These are phyloP conservation scores for Eragrostis curvula DNA, from an alignment of 176 grass and related monocot species.

Conservation along the genomic window DNA sequence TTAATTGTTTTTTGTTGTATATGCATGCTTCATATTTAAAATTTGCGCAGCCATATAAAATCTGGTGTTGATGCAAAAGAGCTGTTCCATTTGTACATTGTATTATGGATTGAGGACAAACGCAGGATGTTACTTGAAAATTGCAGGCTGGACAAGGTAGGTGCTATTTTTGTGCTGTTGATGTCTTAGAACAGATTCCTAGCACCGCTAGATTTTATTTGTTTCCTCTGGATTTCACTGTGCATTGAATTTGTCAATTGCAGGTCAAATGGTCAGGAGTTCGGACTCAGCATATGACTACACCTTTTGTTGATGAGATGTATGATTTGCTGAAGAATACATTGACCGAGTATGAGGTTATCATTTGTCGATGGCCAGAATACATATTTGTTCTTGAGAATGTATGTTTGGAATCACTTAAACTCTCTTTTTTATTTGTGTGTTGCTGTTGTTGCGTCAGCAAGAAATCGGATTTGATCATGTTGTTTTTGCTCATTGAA, in stretches of 20 bases:
- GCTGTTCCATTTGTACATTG: conserved; percentile 96
- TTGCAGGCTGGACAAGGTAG: conserved; percentile 93
- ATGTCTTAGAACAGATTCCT: conserved; percentile 8
- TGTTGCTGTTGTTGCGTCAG: conserved; percentile 7
- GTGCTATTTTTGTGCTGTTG: neutral
- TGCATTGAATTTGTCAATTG: conserved; percentile 30
- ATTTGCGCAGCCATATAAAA: conserved; percentile 73
- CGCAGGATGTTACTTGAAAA: conserved; percentile 78
- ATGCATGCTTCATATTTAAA: conserved; percentile 27
- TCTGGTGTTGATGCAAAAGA: conserved; percentile 97
- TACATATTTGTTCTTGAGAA: conserved; percentile 95
- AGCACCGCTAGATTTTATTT: conserved; percentile 18
- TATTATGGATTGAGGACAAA: conserved; percentile 98
- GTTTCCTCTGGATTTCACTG: conserved; percentile 2
- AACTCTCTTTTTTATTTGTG: neutral
- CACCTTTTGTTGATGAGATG: conserved; percentile 97
- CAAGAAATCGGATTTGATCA: conserved; percentile 31
- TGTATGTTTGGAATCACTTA: conserved; percentile 60
- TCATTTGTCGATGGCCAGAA: conserved; percentile 97
- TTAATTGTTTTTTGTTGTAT: neutral
- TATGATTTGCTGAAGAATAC: conserved; percentile 83
- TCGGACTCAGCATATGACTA: conserved; percentile 91
- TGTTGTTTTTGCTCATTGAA: conserved; percentile 55
- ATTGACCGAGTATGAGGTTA: conserved; percentile 93
- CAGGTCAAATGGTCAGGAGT: conserved; percentile 99